Evolutionary conservation across 1,284 basidiomycete species (phyloP).

Genomic region (Tilletia horrida): DNA sequence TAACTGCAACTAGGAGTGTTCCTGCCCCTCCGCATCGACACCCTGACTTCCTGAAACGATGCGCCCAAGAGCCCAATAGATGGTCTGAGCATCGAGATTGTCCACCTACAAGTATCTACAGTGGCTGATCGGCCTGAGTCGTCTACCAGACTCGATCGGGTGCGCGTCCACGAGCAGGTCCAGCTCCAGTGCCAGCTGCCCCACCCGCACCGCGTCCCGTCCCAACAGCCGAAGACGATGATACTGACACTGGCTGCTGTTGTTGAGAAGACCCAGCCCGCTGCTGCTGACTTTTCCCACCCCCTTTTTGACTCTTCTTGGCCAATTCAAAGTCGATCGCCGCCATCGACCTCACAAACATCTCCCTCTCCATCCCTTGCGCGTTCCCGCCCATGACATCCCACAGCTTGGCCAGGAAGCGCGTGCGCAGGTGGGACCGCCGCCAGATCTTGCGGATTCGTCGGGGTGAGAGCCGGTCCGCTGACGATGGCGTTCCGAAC

Average conservation of each 20-base stretch:
- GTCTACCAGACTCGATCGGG: too few relatives aligned
- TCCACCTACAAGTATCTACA: too few relatives aligned
- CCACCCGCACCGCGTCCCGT: too few relatives aligned
- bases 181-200: too few relatives aligned
- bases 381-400: conserved; percentile 9
- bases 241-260: background rate
- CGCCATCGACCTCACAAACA: background rate
- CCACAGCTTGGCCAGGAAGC: conserved; percentile 8
- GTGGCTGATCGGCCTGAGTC: too few relatives aligned
- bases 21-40: too few relatives aligned
- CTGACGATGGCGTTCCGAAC: background rate
- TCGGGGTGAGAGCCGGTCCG: background rate
- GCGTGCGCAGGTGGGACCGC: background rate
- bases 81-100: too few relatives aligned
- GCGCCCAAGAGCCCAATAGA: too few relatives aligned
- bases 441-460: background rate
- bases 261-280: background rate
- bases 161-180: too few relatives aligned
- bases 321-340: conserved; percentile 13
- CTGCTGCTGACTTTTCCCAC: background rate
- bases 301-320: background rate
- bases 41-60: too few relatives aligned
- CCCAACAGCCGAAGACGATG: too few relatives aligned
- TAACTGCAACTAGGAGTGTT: too few relatives aligned
- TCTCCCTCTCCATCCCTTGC: background rate